These are phyloP conservation scores for Amorphotheca resinae DNA, from an alignment of 495 filamentous ascomycete species.

Conservation along the genomic window DNA sequence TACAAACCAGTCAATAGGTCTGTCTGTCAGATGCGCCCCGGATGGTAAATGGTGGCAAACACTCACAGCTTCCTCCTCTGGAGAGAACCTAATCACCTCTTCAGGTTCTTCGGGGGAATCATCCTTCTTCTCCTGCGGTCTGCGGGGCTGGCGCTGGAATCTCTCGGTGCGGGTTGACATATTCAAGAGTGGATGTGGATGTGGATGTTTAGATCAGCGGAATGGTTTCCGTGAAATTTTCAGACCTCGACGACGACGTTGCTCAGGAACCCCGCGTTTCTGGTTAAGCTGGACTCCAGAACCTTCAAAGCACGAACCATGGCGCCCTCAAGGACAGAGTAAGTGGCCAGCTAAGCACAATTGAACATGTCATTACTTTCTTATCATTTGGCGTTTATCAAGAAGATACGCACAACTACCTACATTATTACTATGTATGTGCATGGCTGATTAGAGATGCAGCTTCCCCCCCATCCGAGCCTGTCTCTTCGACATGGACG, in stretches of 20 bases:
- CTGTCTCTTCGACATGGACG: conserved; percentile 98
- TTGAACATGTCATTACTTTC: no score
- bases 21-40: no score
- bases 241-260: no score
- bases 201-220: no score
- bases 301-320: neutral
- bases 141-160: conserved; percentile 15
- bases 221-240: no score
- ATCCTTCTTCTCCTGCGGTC: conserved; percentile 4
- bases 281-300: neutral
- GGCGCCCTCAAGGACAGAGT: conserved; percentile 6
- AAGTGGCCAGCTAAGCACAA: no score
- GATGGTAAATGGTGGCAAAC: neutral
- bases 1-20: no score
- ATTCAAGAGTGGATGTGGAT: neutral
- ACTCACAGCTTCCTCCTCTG: conserved; percentile 63
- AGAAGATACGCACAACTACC: no score
- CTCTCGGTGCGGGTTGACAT: conserved; percentile 23
- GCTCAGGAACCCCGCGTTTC: neutral
- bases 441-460: neutral
- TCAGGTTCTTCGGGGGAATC: conserved; percentile 7
- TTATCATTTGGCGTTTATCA: no score
- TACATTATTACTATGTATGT: no score
- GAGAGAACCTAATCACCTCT: conserved; percentile 40
- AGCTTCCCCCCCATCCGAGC: conserved; percentile 61